Percentiles rank a stretch among this genome's conserved stretches.
Evolutionary conservation across 1,284 basidiomycete species (phyloP).

Genomic region (Austroboletus niveus): DNA sequence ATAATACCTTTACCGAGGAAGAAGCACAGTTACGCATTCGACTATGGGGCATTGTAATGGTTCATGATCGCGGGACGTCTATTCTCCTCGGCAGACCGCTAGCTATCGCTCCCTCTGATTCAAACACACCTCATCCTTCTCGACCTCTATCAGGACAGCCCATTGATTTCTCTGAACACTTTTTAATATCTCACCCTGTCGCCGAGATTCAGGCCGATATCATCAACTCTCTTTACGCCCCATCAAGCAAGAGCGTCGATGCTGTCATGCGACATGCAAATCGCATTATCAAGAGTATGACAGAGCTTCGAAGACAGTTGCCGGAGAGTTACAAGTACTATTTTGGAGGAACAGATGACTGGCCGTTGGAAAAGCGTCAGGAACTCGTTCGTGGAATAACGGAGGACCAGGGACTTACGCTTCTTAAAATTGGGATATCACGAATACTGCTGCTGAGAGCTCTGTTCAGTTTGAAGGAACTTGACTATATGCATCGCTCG

Average conservation of each 20-base stretch:
- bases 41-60: constrained; percentile 76
- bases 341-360: constrained; percentile 71
- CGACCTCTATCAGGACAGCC: constrained; percentile 43
- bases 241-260: constrained; percentile 62
- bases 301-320: constrained; percentile 60
- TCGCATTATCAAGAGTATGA: constrained; percentile 72
- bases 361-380: constrained; percentile 60
- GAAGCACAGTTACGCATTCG: constrained; percentile 75
- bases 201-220: constrained; percentile 83
- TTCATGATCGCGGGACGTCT: constrained; percentile 82
- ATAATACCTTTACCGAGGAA: constrained; percentile 63
- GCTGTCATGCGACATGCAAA: constrained; percentile 71
- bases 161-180: constrained; percentile 62
- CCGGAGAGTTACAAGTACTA: constrained; percentile 69
- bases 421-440: constrained; percentile 78
- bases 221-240: constrained; percentile 77
- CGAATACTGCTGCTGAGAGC: constrained; percentile 72
- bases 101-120: constrained; percentile 72
- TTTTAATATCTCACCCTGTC: constrained; percentile 64
- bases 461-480: constrained; percentile 69
- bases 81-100: constrained; percentile 81
- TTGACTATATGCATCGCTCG: constrained; percentile 59
- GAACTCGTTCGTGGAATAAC: constrained; percentile 70
- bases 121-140: constrained; percentile 69
- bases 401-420: constrained; percentile 73